Percentiles rank a stretch among this genome's conserved stretches.
These are phyloP conservation scores for Penstemon eatonii DNA, from an alignment of 257 asterid species.

Conservation along the genomic window DNA sequence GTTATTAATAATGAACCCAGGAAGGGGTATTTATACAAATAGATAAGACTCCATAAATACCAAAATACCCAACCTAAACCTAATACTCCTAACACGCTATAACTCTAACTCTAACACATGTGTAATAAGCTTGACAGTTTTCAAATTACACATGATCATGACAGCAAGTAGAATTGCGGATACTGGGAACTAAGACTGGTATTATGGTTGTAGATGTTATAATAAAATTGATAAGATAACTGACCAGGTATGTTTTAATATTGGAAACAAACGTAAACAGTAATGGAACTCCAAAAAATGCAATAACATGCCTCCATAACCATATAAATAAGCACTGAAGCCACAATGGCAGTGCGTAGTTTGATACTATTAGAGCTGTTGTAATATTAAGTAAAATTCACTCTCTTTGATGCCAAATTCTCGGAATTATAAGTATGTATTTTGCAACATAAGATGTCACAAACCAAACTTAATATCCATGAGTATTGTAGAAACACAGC, in stretches of 20 bases:
- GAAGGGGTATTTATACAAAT: too few relatives aligned
- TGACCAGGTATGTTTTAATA: not conserved
- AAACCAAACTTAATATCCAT: not conserved
- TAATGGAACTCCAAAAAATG: constrained; percentile 10
- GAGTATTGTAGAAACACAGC: not conserved
- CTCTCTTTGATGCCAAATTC: constrained; percentile 1
- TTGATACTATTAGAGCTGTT: not conserved
- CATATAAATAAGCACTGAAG: not conserved
- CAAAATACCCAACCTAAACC: too few relatives aligned
- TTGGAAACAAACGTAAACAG: not conserved
- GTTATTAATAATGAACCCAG: too few relatives aligned
- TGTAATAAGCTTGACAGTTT: not conserved
- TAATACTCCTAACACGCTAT: too few relatives aligned
- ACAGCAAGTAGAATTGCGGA: not conserved
- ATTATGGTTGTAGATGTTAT: not conserved
- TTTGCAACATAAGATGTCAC: not conserved
- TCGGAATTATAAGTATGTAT: not conserved
- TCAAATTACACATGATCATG: not conserved
- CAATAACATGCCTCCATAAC: not conserved
- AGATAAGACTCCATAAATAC: too few relatives aligned
- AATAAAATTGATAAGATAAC: not conserved
- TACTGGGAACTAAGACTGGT: not conserved
- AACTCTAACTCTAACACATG: too few relatives aligned
- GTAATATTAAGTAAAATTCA: not conserved
- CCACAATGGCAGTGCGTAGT: not conserved